Evolutionary conservation across 2,329 filamentous ascomycete genomes (phyloP).

Genomic region (Scedosporium apiospermum): DNA sequence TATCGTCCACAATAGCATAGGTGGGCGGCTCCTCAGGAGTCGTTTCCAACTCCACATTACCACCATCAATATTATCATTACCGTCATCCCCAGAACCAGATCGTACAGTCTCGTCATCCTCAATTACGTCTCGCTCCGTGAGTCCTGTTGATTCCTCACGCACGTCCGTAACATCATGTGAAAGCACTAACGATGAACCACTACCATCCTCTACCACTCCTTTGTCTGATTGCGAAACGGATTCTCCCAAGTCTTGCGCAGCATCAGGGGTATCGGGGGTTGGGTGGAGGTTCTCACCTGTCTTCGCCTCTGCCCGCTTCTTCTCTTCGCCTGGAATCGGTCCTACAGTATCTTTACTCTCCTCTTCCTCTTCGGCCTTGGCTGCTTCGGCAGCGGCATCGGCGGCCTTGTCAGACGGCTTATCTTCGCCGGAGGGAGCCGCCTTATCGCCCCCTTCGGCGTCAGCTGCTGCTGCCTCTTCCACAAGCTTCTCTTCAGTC

Average conservation of each 20-base stretch:
- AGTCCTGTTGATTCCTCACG: constrained; percentile 15
- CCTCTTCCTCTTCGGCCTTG: constrained; percentile 18
- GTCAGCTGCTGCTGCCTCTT: neutral
- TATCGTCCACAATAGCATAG: neutral
- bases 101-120: neutral
- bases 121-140: constrained; percentile 2
- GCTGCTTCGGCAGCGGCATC: constrained; percentile 1
- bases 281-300: constrained; percentile 33
- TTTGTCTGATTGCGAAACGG: constrained; percentile 16
- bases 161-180: neutral
- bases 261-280: constrained; percentile 28
- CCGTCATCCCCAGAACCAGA: neutral
- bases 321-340: constrained; percentile 27
- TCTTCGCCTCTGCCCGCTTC: constrained; percentile 23
- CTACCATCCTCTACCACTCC: constrained; percentile 9
- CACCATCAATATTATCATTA: neutral
- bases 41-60: neutral
- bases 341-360: constrained; percentile 29
- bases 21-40: neutral
- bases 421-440: neutral
- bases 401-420: neutral
- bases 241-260: constrained; percentile 19
- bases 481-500: neutral
- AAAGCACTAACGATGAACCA: neutral
- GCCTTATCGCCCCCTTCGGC: neutral